A percentile compares a stretch with the other conserved stretches of the same genome.
phyloP scores from a whole-genome alignment of 2,329 filamentous ascomycete genomes.

The Colletotrichum abscissum region DNA sequence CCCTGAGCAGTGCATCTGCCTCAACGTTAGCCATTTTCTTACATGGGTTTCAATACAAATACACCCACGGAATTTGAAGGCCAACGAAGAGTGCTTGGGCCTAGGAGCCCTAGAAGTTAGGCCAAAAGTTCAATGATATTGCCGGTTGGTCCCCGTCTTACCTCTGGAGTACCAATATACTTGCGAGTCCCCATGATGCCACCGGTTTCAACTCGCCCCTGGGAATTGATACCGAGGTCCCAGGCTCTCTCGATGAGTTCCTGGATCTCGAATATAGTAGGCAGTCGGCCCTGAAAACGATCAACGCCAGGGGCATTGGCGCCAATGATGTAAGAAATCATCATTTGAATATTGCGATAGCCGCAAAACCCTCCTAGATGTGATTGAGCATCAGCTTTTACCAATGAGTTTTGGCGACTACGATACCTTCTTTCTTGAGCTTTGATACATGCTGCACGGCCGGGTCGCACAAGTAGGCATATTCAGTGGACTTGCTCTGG shows the following conservation, averaged over 20 bases:
- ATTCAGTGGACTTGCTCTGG: slow-evolving; percentile 71
- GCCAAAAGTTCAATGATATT: neutral
- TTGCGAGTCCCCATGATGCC: slow-evolving; percentile 90
- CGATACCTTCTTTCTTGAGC: slow-evolving; percentile 74
- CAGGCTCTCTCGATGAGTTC: slow-evolving; percentile 89
- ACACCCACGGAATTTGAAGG: slow-evolving; percentile 72
- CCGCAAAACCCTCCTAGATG: slow-evolving; percentile 85
- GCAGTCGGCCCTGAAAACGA: slow-evolving; percentile 70
- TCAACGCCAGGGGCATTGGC: slow-evolving; percentile 66
- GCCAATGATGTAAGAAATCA: slow-evolving; percentile 81
- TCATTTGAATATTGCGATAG: slow-evolving; percentile 94
- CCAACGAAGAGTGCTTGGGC: slow-evolving; percentile 82
- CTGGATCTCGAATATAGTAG: slow-evolving; percentile 85
- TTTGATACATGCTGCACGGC: slow-evolving; percentile 84
- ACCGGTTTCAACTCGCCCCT: slow-evolving; percentile 83
- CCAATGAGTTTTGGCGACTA: neutral
- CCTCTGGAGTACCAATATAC: slow-evolving; percentile 94
- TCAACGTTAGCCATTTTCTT: neutral
- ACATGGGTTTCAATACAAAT: neutral
- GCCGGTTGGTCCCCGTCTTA: slow-evolving; percentile 47
- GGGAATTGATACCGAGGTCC: slow-evolving; percentile 83
- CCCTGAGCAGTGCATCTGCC: slow-evolving; percentile 71
- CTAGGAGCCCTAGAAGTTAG: slow-evolving; percentile 51
- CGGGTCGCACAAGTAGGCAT: slow-evolving; percentile 84
- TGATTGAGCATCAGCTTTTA: neutral